Percentiles rank a stretch among this genome's conserved stretches.
phyloP scores from a whole-genome alignment of 2,329 filamentous ascomycete species.

The Alternaria gansuensis region DNA sequence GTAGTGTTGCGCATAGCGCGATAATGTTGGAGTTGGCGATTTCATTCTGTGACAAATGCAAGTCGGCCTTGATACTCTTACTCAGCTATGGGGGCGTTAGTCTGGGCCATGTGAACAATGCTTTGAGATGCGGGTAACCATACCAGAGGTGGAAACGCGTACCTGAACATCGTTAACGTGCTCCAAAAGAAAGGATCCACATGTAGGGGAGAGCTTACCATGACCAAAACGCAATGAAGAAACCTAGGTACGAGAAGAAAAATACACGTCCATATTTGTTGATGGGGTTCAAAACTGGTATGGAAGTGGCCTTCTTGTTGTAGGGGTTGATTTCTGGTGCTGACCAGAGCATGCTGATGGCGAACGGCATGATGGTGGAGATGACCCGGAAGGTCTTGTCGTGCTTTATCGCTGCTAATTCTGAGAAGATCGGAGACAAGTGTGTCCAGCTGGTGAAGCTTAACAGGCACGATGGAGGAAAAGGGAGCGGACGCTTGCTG shows the following conservation, averaged over 20 bases:
- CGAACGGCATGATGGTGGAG: slow-evolving; percentile 45
- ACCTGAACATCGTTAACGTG: slow-evolving; percentile 61
- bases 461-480: slow-evolving; percentile 18
- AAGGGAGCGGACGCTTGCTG: slow-evolving; percentile 29
- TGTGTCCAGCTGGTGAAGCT: slow-evolving; percentile 18
- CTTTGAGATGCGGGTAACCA: slow-evolving; percentile 24
- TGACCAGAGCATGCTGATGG: slow-evolving; percentile 48
- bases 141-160: slow-evolving; percentile 87
- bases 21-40: slow-evolving; percentile 92
- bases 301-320: slow-evolving; percentile 81
- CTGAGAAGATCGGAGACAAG: slow-evolving; percentile 16
- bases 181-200: slow-evolving; percentile 9
- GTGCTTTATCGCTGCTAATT: slow-evolving; percentile 7
- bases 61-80: slow-evolving; percentile 78
- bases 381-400: slow-evolving; percentile 5
- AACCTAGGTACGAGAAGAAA: slow-evolving; percentile 88
- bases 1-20: slow-evolving; percentile 68
- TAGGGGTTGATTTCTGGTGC: slow-evolving; percentile 82
- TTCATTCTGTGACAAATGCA: slow-evolving; percentile 73
- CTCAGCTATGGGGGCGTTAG: slow-evolving; percentile 57
- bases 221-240: slow-evolving; percentile 87
- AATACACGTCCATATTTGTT: slow-evolving; percentile 86
- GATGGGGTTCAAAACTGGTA: slow-evolving; percentile 80
- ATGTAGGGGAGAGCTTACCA: slow-evolving; percentile 60
- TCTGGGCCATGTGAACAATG: slow-evolving; percentile 23